Conservation (phyloP, 768 basidiomycete genomes). For the Glaciozyma antarctica region DNA sequence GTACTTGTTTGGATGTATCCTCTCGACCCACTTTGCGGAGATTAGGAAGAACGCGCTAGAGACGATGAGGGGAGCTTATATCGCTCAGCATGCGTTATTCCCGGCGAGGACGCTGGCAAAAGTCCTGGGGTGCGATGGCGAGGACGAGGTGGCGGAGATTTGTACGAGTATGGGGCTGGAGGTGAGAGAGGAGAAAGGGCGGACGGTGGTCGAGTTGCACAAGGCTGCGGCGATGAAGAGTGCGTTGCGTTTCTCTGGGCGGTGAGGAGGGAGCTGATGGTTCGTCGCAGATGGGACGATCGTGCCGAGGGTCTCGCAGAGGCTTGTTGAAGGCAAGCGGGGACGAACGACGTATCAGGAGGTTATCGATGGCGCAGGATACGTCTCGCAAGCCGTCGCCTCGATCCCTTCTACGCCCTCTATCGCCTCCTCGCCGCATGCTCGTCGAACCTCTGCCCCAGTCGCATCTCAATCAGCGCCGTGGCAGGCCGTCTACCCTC, state of each 20-base stretch:
- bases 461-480: background rate
- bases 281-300: conserved; percentile 31
- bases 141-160: conserved; percentile 36
- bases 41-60: conserved; percentile 43
- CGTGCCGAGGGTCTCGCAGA: conserved; percentile 34
- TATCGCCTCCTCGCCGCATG: conserved; percentile 37
- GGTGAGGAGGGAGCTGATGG: background rate
- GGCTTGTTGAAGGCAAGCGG: conserved; percentile 37
- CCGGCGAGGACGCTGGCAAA: conserved; percentile 37
- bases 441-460: background rate
- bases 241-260: conserved; percentile 1
- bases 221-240: conserved; percentile 23
- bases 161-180: conserved; percentile 36
- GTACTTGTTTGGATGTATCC: conserved; percentile 77
- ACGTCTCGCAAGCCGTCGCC: conserved; percentile 27
- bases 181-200: conserved; percentile 25
- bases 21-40: conserved; percentile 71
- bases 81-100: conserved; percentile 36
- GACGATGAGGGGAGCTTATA: conserved; percentile 58
- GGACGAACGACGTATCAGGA: conserved; percentile 33
- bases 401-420: conserved; percentile 37
- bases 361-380: conserved; percentile 38
- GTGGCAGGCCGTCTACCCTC: background rate
- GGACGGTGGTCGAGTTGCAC: conserved; percentile 26
- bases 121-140: conserved; percentile 41